Evolutionary conservation across 805 yeast species (phyloP), one percentile per base, ranked within the genome.

Genomic region (Clavispora santaluciae): DNA sequence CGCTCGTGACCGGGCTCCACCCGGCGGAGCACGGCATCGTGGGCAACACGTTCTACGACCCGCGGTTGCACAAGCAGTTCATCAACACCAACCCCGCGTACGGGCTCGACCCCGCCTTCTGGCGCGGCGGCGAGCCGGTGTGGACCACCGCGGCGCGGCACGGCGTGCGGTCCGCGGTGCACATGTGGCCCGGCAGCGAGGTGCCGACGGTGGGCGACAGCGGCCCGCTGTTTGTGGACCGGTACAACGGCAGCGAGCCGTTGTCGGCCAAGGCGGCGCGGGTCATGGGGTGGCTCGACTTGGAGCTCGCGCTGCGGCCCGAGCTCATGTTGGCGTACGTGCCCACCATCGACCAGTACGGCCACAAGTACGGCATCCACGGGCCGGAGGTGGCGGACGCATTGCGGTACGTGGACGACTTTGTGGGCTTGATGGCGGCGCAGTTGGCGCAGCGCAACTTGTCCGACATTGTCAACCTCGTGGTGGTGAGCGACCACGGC

Each of bases 181-280:
- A 89, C 60, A 89, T 88, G 96, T 90, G 95, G 95, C 96, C 96
- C 0, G 96, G 96, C 1, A 79, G 89, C 43, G 95, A 88, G 51
- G 95, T 81, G 6, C 72, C 74, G 20, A 78, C 75, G 55, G 63
- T 63, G 6, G 66, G 64, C 11, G 55, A 58, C 24, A 53, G 25
- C 42, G 55, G 41, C 69, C 81, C 84, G 1, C 56, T 73, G 41
- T 74, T 72, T 36, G 77, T 78, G 24, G 93, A 83, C 49, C 61
- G 64, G 40, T 90, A 75, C 63, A 79, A 87, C 53, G 79, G 78
- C 4, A 61, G 78, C 2, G 95, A 86, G 60, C 49, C 72, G 0
- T 62, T 86, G 12, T 66, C 75, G 3, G 54, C 63, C 2, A 90
- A 89, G 57, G 66, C 72, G 0, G 70, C 70, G n/a, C 61, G 83